These are phyloP conservation scores for Malassezia sympodialis DNA, from an alignment of 1,284 basidiomycete species.

Conservation along the genomic window DNA sequence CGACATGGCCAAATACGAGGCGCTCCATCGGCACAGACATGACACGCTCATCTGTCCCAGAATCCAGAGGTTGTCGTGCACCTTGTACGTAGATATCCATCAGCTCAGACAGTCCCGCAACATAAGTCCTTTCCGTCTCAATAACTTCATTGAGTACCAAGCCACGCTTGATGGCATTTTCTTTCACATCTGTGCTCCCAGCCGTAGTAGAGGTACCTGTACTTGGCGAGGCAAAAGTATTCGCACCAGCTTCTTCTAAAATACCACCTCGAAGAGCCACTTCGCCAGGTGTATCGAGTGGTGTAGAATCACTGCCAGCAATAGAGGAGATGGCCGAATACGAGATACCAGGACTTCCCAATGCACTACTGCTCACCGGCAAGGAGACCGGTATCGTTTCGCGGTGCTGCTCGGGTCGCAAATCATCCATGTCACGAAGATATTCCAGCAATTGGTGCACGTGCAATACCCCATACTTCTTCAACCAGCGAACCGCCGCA, in stretches of 20 bases:
- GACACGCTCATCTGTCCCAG: slow-evolving; percentile 57
- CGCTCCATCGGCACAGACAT: slow-evolving; percentile 78
- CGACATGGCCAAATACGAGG: slow-evolving; percentile 82
- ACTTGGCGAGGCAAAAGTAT: not conserved
- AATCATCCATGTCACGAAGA: slow-evolving; percentile 83
- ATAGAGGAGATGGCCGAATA: not conserved
- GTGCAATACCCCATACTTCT: not conserved
- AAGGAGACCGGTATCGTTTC: not conserved
- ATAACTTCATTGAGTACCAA: slow-evolving; percentile 48
- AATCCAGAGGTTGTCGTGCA: slow-evolving; percentile 58
- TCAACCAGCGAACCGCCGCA: not conserved
- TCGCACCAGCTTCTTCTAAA: slow-evolving; percentile 1
- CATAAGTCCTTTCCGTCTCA: slow-evolving; percentile 89
- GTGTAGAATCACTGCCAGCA: not conserved
- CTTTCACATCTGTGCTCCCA: slow-evolving; percentile 23
- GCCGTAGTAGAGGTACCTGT: not conserved
- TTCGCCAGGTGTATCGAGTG: not conserved
- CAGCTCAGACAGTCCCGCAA: slow-evolving; percentile 79
- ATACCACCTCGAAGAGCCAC: not conserved
- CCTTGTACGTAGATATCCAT: slow-evolving; percentile 90
- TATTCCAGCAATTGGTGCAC: slow-evolving; percentile 66
- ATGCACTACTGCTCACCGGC: not conserved
- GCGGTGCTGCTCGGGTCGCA: slow-evolving; percentile 46
- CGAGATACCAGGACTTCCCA: not conserved
- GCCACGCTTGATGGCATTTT: slow-evolving; percentile 42